These are phyloP conservation scores for Globisporangium paddicum DNA, from an alignment of 352 stramenopile species.

Conservation along the genomic window DNA sequence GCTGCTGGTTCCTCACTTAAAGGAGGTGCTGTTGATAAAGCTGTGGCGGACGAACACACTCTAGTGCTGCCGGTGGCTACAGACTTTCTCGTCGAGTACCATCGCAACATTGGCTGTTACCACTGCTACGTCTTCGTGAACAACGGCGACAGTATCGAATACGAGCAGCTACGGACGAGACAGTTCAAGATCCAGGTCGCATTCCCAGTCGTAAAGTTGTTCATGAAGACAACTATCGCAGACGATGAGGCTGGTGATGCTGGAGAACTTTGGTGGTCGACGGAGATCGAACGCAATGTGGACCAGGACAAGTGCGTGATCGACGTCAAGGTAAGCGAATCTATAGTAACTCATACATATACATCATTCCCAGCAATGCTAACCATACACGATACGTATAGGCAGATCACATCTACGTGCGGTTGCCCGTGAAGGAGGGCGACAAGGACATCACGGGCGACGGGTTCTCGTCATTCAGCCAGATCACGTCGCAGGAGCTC, in stretches of 20 bases:
- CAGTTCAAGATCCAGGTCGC: constrained; percentile 28
- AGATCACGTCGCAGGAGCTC: constrained; percentile 39
- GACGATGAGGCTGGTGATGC: background rate
- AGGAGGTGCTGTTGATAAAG: constrained; percentile 12
- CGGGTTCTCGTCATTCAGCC: constrained; percentile 55
- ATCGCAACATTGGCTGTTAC: constrained; percentile 82
- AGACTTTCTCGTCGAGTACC: constrained; percentile 59
- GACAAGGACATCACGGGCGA: constrained; percentile 42
- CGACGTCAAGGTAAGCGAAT: constrained; percentile 2
- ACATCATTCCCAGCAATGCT: too few species aligned
- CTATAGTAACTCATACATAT: too few species aligned
- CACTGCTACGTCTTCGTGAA: constrained; percentile 55
- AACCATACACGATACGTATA: background rate
- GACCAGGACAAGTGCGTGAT: constrained; percentile 28
- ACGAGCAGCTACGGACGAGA: constrained; percentile 17
- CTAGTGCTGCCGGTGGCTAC: constrained; percentile 10
- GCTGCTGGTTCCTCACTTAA: constrained; percentile 10
- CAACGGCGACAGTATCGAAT: constrained; percentile 12
- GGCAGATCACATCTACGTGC: constrained; percentile 59
- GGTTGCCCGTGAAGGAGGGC: constrained; percentile 41
- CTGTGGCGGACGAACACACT: background rate
- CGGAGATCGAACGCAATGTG: constrained; percentile 52
- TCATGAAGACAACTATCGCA: background rate
- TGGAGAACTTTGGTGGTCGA: constrained; percentile 28
- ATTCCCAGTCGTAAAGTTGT: constrained; percentile 34